Conservation (phyloP, 192 early-diverging fungal species). For the Backusella mclennaniae region DNA sequence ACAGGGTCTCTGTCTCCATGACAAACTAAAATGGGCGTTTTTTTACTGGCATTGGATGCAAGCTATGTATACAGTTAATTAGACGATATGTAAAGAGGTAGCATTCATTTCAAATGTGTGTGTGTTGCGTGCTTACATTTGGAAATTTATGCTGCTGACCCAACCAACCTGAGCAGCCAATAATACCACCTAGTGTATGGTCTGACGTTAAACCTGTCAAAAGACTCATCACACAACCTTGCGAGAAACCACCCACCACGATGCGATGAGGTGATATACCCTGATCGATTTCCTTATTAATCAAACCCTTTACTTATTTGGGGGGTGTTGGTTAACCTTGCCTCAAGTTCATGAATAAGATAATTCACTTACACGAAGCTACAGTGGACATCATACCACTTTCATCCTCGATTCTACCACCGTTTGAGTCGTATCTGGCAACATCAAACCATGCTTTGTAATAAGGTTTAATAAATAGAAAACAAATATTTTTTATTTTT, state of each 20-base stretch:
- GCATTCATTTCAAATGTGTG: background rate
- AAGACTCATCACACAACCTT: constrained; percentile 75
- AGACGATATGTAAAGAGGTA: background rate
- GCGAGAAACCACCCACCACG: constrained; percentile 93
- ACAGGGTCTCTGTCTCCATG: constrained; percentile 80
- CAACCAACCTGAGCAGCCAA: constrained; percentile 79
- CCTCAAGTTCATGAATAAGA: background rate
- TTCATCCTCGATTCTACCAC: constrained; percentile 62
- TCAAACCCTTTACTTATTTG: constrained; percentile 49
- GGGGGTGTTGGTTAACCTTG: background rate
- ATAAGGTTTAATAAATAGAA: background rate
- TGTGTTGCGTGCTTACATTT: constrained; percentile 22
- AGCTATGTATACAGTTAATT: constrained; percentile 25
- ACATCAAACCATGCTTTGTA: constrained; percentile 82
- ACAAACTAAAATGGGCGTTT: constrained; percentile 78
- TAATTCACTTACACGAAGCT: constrained; percentile 28
- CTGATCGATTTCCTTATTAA: constrained; percentile 72
- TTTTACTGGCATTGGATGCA: constrained; percentile 57
- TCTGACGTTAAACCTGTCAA: constrained; percentile 70
- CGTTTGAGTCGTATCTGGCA: constrained; percentile 42
- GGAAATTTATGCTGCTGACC: constrained; percentile 55
- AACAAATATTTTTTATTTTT: background rate
- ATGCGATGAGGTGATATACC: constrained; percentile 83
- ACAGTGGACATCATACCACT: constrained; percentile 65
- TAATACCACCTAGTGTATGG: constrained; percentile 65